phyloP scores from a whole-genome alignment of 129 eudicot genomes.

The Arctium lappa region DNA sequence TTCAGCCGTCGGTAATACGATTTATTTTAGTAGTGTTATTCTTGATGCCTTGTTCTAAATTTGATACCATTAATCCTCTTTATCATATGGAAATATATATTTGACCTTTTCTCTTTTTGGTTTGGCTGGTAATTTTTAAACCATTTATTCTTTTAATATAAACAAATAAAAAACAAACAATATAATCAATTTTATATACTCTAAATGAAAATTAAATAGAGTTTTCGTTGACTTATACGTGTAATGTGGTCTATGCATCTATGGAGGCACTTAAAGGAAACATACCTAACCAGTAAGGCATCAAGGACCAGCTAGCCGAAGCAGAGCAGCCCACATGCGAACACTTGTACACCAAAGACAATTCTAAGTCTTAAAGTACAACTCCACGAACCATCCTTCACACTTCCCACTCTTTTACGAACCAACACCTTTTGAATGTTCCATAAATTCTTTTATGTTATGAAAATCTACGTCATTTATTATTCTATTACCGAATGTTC shows the following conservation, averaged over 20 bases:
- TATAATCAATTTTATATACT: background rate
- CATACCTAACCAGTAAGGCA: background rate
- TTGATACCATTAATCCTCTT: conserved; percentile 2
- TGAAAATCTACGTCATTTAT: background rate
- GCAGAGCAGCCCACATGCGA: conserved; percentile 19
- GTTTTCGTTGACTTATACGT: conserved; percentile 4
- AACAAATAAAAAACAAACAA: background rate
- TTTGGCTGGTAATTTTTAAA: background rate
- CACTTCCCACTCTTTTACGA: conserved; percentile 5
- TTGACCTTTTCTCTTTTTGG: background rate
- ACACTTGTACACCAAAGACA: conserved; percentile 4
- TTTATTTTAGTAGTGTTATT: no score
- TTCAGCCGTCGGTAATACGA: no score
- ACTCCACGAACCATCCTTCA: conserved; percentile 15
- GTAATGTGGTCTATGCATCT: background rate
- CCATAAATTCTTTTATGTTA: background rate
- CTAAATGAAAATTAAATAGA: background rate
- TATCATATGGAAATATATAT: background rate
- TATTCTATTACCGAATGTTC: no score
- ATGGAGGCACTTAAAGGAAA: background rate
- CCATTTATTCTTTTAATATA: background rate
- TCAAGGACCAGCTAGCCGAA: background rate
- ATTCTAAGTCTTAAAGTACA: conserved; percentile 15
- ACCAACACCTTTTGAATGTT: background rate
- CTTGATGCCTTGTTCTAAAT: background rate